Evolutionary conservation across 257 asterid genomes (phyloP), one percentile per base, ranked within the genome.

Genomic region (Henckelia pumila): DNA sequence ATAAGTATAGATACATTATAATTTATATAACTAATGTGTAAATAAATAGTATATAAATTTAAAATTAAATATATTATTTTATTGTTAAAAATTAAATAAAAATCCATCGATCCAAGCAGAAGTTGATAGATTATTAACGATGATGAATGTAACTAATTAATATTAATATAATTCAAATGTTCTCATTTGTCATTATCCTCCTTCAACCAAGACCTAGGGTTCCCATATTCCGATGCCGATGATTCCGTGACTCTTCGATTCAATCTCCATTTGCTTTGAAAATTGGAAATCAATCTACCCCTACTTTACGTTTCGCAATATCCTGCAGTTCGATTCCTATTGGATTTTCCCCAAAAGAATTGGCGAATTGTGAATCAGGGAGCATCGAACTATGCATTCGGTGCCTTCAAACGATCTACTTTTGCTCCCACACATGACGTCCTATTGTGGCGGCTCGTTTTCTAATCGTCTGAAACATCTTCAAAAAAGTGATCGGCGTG

Each of bases 331-430:
- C 44, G 33, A 44, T 20, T 64, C 33, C 6, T 60, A 16, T 21
- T 7, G 64, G 64, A 20, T 7, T 21, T 55, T 24, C 20, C 52
- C 64, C 73, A 59, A 56, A 61, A 24, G 19, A 64, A 70, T 72
- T 74, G 78, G 80, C 49, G 72, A 78, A 56, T 65, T 58, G 56
- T 71, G 71, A 77, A 76, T 80, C 66, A 79, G 77, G 83, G 95
- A 81, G 97, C 97, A 93, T 89, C 97, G 92, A 76, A 83, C 83
- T 67, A 93, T 93, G 98, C 88, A 88, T 86, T 88, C 97, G 91
- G 87, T 88, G 95, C 91, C 87, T 82, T 79, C 91, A 22, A 60
- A 56, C 67, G 70, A 67, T 58, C 65, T 73, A 47, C 64, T 71
- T 25, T 47, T 79, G 23, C 49, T 71, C 75, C 85, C 86, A 6